Base-by-base conservation (phyloP, 164 flowering plant species). In the Echeveria elegans region DNA sequence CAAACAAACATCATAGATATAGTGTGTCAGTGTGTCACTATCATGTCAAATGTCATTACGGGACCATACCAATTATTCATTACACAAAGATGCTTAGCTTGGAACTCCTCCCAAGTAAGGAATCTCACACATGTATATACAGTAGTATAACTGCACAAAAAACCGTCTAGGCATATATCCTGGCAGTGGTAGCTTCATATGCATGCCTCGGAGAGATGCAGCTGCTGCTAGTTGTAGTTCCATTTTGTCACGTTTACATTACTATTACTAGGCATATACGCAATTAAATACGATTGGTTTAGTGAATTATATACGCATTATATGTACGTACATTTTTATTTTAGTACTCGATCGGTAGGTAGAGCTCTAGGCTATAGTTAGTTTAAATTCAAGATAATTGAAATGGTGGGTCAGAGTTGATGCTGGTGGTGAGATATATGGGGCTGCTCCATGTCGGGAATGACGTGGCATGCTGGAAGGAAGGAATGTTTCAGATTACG, bases 401-500 rank as follows among this genome's bases (percentile, higher is more conserved):
- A 0, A 14, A 3, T 16, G 56, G 24, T 50, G 56, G 26, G 26
- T 50, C 56, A n/a, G 56, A 50, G 26, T 50, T 9, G 6, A 21
- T n/a, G 23, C 56, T 7, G 7, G 7, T 3, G 37, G 37, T 7
- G 7, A 50, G 23, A n/a, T 7, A 50, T 9, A 50, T n/a, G 19
- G 23, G 59, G 59, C 23, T 53, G 59, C 59, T 53, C 21, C 31
- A 24, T 53, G 59, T 53, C 59, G 59, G 59, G 59, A 23, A 11
- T 23, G 59, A 53, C 58, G 58, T 52, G 58, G 29, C 58, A 48
- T 18, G 53, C 19, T 4, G 56, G 26, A 6, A 28, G 61, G 32
- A 56, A 56, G 32, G 61, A 56, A 56, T 56, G 61, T 56, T 34
- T 28, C 61, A 56, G 61, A 26, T 56, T 56, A 28, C 61, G 61